Evolutionary conservation across 2,329 filamentous ascomycete species (phyloP).

Genomic region (Nemania sp.): DNA sequence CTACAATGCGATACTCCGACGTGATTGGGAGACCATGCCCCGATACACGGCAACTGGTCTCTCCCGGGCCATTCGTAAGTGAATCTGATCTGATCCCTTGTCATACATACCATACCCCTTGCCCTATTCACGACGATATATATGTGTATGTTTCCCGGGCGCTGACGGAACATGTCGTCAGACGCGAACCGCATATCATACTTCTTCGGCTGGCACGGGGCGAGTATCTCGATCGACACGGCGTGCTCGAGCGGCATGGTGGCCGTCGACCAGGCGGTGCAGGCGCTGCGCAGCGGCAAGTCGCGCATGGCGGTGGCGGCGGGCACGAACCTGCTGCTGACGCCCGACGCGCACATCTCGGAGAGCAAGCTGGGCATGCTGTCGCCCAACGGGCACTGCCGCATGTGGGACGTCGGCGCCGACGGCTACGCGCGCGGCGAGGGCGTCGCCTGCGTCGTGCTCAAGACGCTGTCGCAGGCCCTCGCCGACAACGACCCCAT

Average conservation of each 20-base stretch:
- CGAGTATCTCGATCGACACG: conserved; percentile 49
- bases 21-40: neutral
- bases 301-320: conserved; percentile 22
- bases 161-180: too few species aligned
- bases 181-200: neutral
- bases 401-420: conserved; percentile 45
- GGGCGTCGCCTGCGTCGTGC: conserved; percentile 39
- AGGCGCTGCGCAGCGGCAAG: conserved; percentile 9
- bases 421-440: conserved; percentile 44
- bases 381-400: conserved; percentile 37
- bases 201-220: neutral
- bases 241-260: conserved; percentile 49
- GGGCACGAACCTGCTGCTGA: conserved; percentile 21
- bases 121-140: too few species aligned
- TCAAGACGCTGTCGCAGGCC: conserved; percentile 42
- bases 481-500: conserved; percentile 20
- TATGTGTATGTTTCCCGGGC: too few species aligned
- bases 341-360: neutral
- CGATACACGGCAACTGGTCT: conserved; percentile 10
- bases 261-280: conserved; percentile 39
- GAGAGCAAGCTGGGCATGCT: conserved; percentile 37
- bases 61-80: too few species aligned
- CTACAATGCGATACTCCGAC: neutral
- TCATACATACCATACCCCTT: too few species aligned
- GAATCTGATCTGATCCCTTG: too few species aligned